phyloP scores from a whole-genome alignment of 306 rosid genomes.

The Prinsepia uniflora region DNA sequence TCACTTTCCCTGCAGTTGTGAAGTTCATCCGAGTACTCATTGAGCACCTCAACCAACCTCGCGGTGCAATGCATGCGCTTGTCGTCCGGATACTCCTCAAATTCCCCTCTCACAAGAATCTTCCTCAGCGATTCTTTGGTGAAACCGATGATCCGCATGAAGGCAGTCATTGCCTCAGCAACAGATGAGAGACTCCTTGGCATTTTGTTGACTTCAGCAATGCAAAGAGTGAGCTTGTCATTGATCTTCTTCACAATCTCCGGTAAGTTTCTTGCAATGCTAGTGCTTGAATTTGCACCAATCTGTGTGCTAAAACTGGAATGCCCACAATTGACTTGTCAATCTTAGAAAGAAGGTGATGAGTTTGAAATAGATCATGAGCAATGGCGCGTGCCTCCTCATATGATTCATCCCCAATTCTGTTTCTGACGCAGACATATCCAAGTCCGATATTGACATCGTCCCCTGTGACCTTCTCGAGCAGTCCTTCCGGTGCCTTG shows the following conservation, averaged over 20 bases:
- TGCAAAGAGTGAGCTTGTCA: neutral
- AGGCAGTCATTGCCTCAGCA: conserved; percentile 1
- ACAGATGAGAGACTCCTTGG: neutral
- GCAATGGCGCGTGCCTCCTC: neutral
- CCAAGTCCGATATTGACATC: neutral
- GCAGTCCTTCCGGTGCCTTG: neutral
- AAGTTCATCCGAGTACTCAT: conserved; percentile 10
- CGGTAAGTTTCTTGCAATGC: conserved; percentile 1
- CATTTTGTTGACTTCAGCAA: neutral
- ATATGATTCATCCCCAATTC: neutral
- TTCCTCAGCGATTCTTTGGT: conserved; percentile 1
- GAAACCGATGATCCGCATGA: neutral
- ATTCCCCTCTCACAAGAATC: conserved; percentile 36
- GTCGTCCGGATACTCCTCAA: conserved; percentile 32
- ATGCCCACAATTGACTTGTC: neutral
- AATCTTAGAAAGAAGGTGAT: neutral
- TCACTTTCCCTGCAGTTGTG: neutral
- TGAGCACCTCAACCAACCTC: conserved; percentile 27
- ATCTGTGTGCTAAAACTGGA: neutral
- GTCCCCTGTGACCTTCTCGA: neutral
- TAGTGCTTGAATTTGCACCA: conserved; percentile 9
- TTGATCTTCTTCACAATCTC: conserved; percentile 1
- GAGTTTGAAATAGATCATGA: neutral
- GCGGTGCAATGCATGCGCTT: conserved; percentile 42
- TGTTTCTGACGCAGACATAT: neutral